A percentile compares a stretch with the other conserved stretches of the same genome.
phyloP scores from a whole-genome alignment of 1,284 basidiomycete species.

The Fomitopsis palustris region DNA sequence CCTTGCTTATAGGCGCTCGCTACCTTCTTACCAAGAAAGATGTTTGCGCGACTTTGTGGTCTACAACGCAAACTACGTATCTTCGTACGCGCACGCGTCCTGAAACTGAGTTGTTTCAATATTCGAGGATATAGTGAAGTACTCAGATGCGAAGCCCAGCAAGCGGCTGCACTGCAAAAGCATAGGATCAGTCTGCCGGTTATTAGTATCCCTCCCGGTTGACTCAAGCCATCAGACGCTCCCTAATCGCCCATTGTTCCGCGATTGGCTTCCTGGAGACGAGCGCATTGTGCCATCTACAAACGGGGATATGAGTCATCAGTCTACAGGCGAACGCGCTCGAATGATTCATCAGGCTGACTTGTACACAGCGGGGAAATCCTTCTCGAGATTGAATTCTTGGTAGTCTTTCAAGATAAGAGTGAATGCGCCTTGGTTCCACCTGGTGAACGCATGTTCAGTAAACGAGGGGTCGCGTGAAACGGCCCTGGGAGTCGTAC shows the following conservation, averaged over 20 bases:
- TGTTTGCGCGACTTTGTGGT: too few species aligned
- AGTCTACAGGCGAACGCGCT: neutral
- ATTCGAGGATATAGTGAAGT: too few species aligned
- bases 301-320: neutral
- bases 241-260: neutral
- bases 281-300: constrained; percentile 3
- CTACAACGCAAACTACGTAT: too few species aligned
- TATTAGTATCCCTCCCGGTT: too few species aligned
- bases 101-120: too few species aligned
- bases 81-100: too few species aligned
- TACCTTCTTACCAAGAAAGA: too few species aligned
- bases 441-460: neutral
- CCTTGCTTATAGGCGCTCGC: too few species aligned
- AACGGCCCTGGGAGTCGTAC: neutral
- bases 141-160: too few species aligned
- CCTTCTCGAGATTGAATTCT: constrained; percentile 9
- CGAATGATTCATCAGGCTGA: neutral
- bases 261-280: neutral
- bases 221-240: neutral
- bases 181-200: too few species aligned
- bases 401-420: constrained; percentile 3
- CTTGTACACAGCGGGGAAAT: constrained; percentile 10
- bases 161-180: too few species aligned
- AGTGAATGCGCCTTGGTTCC: constrained; percentile 1
- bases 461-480: neutral